Percentiles rank a stretch among this genome's conserved stretches.
phyloP scores from a whole-genome alignment of 306 rosid species.

The Sophora flavescens region DNA sequence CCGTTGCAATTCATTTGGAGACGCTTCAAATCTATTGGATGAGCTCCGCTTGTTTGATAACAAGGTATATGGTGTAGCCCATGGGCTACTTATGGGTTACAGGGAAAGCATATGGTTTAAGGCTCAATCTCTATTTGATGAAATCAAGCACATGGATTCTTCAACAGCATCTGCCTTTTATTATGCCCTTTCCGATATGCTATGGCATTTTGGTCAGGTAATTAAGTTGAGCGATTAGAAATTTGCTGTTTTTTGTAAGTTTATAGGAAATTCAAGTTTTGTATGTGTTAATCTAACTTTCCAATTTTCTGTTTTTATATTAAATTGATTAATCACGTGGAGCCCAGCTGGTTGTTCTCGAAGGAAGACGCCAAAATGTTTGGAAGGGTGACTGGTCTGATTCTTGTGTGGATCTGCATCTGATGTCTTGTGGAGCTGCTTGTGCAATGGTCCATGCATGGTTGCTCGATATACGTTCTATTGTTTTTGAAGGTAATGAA shows the following conservation, averaged over 20 bases:
- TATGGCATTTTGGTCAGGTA: slow-evolving; percentile 98
- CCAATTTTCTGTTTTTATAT: background rate
- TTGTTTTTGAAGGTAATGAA: slow-evolving; percentile 69
- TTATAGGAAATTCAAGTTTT: background rate
- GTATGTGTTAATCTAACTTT: slow-evolving; percentile 17
- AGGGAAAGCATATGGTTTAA: slow-evolving; percentile 74
- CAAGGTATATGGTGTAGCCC: slow-evolving; percentile 92
- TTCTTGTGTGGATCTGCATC: slow-evolving; percentile 84
- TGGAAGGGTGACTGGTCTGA: slow-evolving; percentile 87
- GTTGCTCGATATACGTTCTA: slow-evolving; percentile 70
- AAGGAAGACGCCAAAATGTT: slow-evolving; percentile 79
- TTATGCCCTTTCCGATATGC: slow-evolving; percentile 95
- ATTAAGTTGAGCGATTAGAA: slow-evolving; percentile 27
- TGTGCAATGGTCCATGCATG: slow-evolving; percentile 95
- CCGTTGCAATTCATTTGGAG: slow-evolving; percentile 76
- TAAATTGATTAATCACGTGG: slow-evolving; percentile 68
- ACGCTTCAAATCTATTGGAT: slow-evolving; percentile 87
- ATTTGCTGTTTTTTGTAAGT: background rate
- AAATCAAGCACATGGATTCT: slow-evolving; percentile 85
- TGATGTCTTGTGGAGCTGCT: slow-evolving; percentile 96
- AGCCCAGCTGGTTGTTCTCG: slow-evolving; percentile 86
- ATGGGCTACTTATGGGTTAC: slow-evolving; percentile 84
- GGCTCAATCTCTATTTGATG: slow-evolving; percentile 82
- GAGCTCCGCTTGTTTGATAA: slow-evolving; percentile 83
- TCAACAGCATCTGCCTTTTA: slow-evolving; percentile 93